Evolutionary conservation across 2,329 filamentous ascomycete species (phyloP).

Genomic region (Clarireedia homoeocarpa): DNA sequence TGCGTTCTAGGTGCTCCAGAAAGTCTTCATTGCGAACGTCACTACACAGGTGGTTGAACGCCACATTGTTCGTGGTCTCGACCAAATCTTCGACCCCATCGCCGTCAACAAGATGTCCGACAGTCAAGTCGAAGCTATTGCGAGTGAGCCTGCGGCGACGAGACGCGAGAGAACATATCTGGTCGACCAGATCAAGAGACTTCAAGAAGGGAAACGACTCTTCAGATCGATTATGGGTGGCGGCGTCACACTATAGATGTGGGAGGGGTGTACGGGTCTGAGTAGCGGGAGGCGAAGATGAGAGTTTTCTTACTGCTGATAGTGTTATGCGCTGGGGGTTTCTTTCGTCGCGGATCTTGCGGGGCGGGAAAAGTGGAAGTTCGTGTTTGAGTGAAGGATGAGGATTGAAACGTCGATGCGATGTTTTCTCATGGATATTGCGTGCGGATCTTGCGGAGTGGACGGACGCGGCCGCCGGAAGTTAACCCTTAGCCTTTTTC

Average conservation of each 20-base stretch:
- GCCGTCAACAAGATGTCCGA: conserved; percentile 12
- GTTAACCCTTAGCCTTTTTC: too few species aligned
- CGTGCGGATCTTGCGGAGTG: too few species aligned
- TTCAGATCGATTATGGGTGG: conserved; percentile 19
- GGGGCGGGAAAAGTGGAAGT: too few species aligned
- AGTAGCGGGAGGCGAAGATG: too few species aligned
- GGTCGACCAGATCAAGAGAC: conserved; percentile 21
- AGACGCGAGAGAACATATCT: conserved; percentile 22
- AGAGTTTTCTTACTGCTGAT: too few species aligned
- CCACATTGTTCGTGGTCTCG: conserved; percentile 13
- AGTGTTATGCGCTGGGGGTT: too few species aligned
- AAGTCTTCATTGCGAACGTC: conserved; percentile 30
- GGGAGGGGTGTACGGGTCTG: background rate
- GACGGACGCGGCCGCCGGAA: too few species aligned
- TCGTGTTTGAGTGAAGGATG: too few species aligned
- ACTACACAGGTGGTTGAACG: conserved; percentile 28
- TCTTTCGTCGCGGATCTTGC: too few species aligned
- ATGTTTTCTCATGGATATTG: too few species aligned
- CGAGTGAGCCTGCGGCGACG: conserved; percentile 19
- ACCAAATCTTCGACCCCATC: conserved; percentile 13
- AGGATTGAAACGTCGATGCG: too few species aligned
- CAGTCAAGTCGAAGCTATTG: conserved; percentile 18
- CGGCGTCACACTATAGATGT: background rate
- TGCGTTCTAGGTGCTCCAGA: conserved; percentile 23
- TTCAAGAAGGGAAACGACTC: conserved; percentile 22